Conservation (phyloP, 805 yeast species). For the Cyberlindnera xylosilytica region DNA sequence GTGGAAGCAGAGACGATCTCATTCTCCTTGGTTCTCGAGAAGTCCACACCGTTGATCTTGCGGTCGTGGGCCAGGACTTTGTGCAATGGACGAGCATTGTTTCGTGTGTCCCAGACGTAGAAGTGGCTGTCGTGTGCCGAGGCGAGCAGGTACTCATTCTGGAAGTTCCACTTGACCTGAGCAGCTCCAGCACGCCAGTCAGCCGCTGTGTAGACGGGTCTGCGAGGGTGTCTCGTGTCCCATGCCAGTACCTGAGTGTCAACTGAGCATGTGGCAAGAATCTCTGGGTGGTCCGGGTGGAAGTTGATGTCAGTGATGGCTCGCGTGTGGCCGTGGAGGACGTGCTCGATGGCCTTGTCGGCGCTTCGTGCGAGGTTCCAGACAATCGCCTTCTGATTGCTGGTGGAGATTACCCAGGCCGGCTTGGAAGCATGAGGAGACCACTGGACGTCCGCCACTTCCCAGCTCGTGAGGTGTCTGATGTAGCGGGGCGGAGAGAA, state of each 20-base stretch:
- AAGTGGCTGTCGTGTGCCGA: slow-evolving; percentile 81
- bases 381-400: slow-evolving; percentile 91
- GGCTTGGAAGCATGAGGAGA: slow-evolving; percentile 86
- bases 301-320: slow-evolving; percentile 96
- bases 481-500: slow-evolving; percentile 93
- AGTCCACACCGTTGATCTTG: slow-evolving; percentile 87
- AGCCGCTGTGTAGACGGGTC: slow-evolving; percentile 77
- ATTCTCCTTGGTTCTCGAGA: slow-evolving; percentile 56
- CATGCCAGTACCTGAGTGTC: slow-evolving; percentile 85
- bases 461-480: slow-evolving; percentile 92
- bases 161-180: slow-evolving; percentile 90
- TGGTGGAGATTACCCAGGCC: slow-evolving; percentile 88
- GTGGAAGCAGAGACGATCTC: slow-evolving; percentile 80
- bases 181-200: slow-evolving; percentile 95
- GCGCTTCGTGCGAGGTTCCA: slow-evolving; percentile 83
- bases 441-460: slow-evolving; percentile 99
- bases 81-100: slow-evolving; percentile 72
- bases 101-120: slow-evolving; percentile 84
- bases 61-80: slow-evolving; percentile 75
- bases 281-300: slow-evolving; percentile 82
- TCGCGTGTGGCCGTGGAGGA: slow-evolving; percentile 83
- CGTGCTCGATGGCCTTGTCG: slow-evolving; percentile 75
- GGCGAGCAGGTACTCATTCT: slow-evolving; percentile 73
- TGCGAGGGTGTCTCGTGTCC: slow-evolving; percentile 82
- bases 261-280: slow-evolving; percentile 88